Evolutionary conservation across 352 stramenopile genomes (phyloP), one percentile per base, ranked within the genome.

Genomic region (Lagenidium giganteum): DNA sequence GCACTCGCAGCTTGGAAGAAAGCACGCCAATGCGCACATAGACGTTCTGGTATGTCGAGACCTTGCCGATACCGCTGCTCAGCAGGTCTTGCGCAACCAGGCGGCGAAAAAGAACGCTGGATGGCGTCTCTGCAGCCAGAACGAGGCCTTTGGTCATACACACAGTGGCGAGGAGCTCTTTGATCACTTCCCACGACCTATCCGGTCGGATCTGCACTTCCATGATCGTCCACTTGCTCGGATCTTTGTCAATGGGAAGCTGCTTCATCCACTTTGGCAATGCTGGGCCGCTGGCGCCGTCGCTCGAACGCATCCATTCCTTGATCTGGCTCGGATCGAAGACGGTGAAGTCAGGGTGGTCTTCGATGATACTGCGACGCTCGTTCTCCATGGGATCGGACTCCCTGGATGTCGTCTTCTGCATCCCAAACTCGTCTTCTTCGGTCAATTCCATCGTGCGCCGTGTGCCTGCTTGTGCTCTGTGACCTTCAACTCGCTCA

Each of bases 131-230:
- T 24, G 85, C 70, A 2, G 58, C 46, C 20, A 92, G 40, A 40
- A 89, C 31, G 17, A 92, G 70, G 3, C 76, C 76, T 51, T 88
- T 83, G 29, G 65, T 56, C 26, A 92, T 92, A 57, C 79, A 89
- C 7, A 89, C 57, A 0, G 76, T 92, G 22, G 72, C 71, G 20
- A 89, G 54, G 12, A 92, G 75, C 56, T 89, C 79, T 33, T 86
- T 73, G n/a, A 92, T 78, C 40, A 92, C 38, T 11, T 73, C 54
- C 79, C 79, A 92, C 23, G 76, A 51, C 23, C 76, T 72, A 24
- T 91, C 78, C 1, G 78, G 75, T 3, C 78, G 78, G 18, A 91
- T 61, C 24, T 76, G 75, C 11, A 87, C 69, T 47, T 85, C 57
- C 25, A 91, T 48, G 41, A 91, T 83, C 13, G 56, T 72, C 78